Evolutionary conservation across 2,329 filamentous ascomycete species (phyloP).

Genomic region (Penicillium italicum): DNA sequence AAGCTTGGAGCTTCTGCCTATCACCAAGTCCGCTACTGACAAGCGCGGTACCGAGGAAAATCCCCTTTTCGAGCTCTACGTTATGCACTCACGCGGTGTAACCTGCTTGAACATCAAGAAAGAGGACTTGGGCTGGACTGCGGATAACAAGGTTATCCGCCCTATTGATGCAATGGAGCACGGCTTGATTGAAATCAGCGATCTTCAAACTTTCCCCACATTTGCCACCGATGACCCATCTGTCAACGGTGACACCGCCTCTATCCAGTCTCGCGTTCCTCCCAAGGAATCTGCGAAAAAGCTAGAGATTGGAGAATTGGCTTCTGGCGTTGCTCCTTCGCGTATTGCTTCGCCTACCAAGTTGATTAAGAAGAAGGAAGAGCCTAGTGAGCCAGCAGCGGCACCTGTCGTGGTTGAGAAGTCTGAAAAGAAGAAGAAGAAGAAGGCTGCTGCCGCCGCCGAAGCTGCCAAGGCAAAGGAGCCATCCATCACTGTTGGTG

Average conservation of each 20-base stretch:
- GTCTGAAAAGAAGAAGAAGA: conserved; percentile 70
- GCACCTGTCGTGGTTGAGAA: conserved; percentile 49
- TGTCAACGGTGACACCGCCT: conserved; percentile 43
- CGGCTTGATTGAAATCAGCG: conserved; percentile 70
- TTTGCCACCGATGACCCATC: conserved; percentile 41
- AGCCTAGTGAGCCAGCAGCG: conserved; percentile 26
- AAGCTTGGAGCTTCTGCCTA: conserved; percentile 81
- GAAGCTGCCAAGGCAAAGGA: conserved; percentile 44
- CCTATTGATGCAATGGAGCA: conserved; percentile 71
- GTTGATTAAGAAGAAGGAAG: conserved; percentile 43
- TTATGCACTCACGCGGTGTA: conserved; percentile 97
- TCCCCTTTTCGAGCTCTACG: conserved; percentile 87
- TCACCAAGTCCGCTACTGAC: conserved; percentile 50
- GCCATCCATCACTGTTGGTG: conserved; percentile 17
- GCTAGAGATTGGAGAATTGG: conserved; percentile 23
- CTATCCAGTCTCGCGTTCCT: conserved; percentile 36
- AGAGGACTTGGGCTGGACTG: conserved; percentile 85
- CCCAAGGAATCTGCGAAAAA: conserved; percentile 43
- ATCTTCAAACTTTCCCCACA: conserved; percentile 55
- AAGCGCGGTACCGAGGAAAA: conserved; percentile 63
- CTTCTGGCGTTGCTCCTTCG: conserved; percentile 22
- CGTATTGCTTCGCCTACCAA: conserved; percentile 40
- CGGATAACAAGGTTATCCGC: conserved; percentile 80
- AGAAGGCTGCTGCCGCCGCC: conserved; percentile 40
- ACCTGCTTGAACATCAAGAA: conserved; percentile 83